Evolutionary conservation across 23 red algal species (phyloP).

Genomic region (Chondrus crispus): DNA sequence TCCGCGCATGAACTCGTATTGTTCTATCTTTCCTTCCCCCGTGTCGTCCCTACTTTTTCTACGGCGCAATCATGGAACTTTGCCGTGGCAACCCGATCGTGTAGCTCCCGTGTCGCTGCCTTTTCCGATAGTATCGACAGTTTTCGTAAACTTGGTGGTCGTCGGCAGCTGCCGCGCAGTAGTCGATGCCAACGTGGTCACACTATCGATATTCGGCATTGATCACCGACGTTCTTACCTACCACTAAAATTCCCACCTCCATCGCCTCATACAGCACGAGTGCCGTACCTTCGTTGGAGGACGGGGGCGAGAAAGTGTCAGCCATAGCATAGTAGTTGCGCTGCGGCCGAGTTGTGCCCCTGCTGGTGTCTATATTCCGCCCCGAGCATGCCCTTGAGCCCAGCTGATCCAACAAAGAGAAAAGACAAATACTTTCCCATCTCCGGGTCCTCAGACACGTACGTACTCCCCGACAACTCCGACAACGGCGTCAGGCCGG

Average conservation of each 20-base stretch:
- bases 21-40: too few species aligned
- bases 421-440: slow-evolving; percentile 17
- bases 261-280: slow-evolving; percentile 56
- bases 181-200: slow-evolving; percentile 3
- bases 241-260: slow-evolving; percentile 46
- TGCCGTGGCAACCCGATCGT: slow-evolving; percentile 22
- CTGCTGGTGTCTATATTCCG: not conserved
- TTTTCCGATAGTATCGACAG: slow-evolving; percentile 36
- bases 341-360: not conserved
- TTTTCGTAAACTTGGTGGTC: slow-evolving; percentile 32
- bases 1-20: too few species aligned
- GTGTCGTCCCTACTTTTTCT: too few species aligned
- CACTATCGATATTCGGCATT: slow-evolving; percentile 29
- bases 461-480: too few species aligned
- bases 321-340: slow-evolving; percentile 57
- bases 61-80: slow-evolving; percentile 45
- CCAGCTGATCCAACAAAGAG: slow-evolving; percentile 52
- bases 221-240: slow-evolving; percentile 43
- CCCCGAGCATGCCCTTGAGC: slow-evolving; percentile 45
- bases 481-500: too few species aligned
- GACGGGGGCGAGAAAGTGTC: slow-evolving; percentile 50
- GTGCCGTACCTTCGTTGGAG: slow-evolving; percentile 47
- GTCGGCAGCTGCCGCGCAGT: slow-evolving; percentile 45
- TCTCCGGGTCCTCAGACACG: slow-evolving; percentile 30
- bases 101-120: not conserved